Conservation (phyloP, 2,329 filamentous ascomycete species). For the Aspergillus transmontanensis region DNA sequence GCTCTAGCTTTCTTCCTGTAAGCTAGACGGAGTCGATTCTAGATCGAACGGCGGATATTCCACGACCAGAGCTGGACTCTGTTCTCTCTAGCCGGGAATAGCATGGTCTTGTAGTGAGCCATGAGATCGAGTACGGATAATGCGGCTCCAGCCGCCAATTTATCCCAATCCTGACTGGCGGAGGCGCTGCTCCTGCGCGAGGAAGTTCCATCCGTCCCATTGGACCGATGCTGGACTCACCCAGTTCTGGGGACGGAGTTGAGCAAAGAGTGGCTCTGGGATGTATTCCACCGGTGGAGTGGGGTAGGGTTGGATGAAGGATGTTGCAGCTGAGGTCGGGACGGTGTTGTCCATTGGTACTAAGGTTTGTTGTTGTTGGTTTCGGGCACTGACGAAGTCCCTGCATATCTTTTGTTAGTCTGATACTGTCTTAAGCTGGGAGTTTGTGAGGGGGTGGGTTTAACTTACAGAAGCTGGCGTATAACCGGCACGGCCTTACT, state of each 20-base stretch:
- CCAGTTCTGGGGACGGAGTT: conserved; percentile 39
- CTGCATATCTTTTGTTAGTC: conserved; percentile 18
- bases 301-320: conserved; percentile 7
- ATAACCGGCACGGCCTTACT: conserved; percentile 40
- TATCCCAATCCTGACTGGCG: conserved; percentile 1
- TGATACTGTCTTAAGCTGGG: not conserved
- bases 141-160: not conserved
- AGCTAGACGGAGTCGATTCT: not conserved
- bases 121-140: not conserved
- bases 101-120: not conserved
- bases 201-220: conserved; percentile 27
- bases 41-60: not conserved
- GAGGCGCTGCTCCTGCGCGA: conserved; percentile 4
- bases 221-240: conserved; percentile 32
- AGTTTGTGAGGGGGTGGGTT: not conserved
- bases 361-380: conserved; percentile 12
- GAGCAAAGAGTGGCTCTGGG: conserved; percentile 20
- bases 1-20: not conserved
- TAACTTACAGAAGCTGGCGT: conserved; percentile 37
- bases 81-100: not conserved
- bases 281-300: conserved; percentile 12
- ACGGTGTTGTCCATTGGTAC: conserved; percentile 6
- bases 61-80: not conserved
- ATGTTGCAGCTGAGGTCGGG: conserved; percentile 13
- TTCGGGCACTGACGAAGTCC: conserved; percentile 27